Evolutionary conservation across 345 rosid genomes (phyloP).

Genomic region (Populus deltoides): DNA sequence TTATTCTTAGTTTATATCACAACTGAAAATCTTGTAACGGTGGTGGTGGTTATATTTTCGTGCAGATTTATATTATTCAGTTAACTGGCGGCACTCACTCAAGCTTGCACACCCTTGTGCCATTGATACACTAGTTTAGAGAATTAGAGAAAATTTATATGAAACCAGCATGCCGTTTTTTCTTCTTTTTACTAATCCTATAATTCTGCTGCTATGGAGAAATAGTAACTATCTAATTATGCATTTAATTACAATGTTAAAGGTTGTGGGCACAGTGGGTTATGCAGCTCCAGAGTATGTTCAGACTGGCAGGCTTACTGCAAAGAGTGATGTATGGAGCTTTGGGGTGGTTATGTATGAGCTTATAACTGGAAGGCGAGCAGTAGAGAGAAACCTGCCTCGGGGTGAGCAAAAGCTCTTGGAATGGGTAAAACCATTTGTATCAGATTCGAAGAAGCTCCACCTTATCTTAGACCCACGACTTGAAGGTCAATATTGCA

Average conservation of each 20-base stretch:
- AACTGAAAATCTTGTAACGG: neutral
- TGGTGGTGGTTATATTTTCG: neutral
- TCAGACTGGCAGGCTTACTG: slow-evolving; percentile 77
- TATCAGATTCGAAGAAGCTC: slow-evolving; percentile 78
- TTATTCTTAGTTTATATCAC: neutral
- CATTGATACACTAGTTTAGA: neutral
- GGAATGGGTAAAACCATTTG: slow-evolving; percentile 88
- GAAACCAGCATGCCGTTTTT: neutral
- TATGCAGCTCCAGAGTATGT: slow-evolving; percentile 98
- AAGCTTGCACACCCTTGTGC: neutral
- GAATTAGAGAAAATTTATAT: neutral
- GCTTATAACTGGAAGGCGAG: slow-evolving; percentile 88
- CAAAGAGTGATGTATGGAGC: slow-evolving; percentile 99
- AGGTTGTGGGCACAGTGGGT: slow-evolving; percentile 98
- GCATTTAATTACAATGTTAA: slow-evolving; percentile 2
- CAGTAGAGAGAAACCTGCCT: slow-evolving; percentile 76
- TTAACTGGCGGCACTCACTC: too few species aligned
- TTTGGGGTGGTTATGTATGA: slow-evolving; percentile 94
- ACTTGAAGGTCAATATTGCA: slow-evolving; percentile 61
- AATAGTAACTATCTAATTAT: neutral
- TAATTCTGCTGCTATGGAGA: neutral
- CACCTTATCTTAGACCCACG: slow-evolving; percentile 76
- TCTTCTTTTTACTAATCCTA: neutral
- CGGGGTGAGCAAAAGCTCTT: slow-evolving; percentile 86
- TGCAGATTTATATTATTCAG: neutral